Base-by-base conservation (phyloP, 352 stramenopile genomes). In the Phytophthora kernoviae region DNA sequence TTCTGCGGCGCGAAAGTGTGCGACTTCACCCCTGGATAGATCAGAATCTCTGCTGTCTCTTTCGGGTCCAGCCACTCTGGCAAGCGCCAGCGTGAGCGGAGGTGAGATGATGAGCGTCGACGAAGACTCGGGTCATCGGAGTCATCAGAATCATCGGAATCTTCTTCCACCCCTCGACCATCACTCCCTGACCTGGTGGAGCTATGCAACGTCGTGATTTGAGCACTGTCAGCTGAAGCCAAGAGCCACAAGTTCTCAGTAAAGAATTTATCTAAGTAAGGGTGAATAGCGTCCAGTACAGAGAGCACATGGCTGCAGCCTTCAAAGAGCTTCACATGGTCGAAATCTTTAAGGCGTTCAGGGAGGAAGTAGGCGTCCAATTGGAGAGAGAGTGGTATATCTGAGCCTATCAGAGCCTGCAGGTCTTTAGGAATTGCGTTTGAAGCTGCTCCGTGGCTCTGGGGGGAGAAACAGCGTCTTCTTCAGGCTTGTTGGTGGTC, bases 271-370 rank as follows among this genome's bases (percentile, higher is more conserved):
- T 57, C 32, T 24, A 85, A 50, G 56, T 93, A 93, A 34, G 67
- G 56, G 30, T 79, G 79, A 53, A 93, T 87, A 27, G 65, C 69
- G 54, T 90, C 78, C 15, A 93, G 58, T n/a, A 82, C 70, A 1
- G 67, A 69, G 10, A 91, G 77, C 0, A 93, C 81, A 33, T 84
- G 75, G n/a, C 61, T 62, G 58, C 78, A 86, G 15, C 63, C 64
- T 14, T 81, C 59, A 48, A 93, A 90, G 10, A 93, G 43, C 0
- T 58, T 62, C 5, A 48, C 48, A 53, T 93, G 81, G 24, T 78
- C 70, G 36, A 93, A 91, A 9, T 66, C 53, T 7, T 44, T 37
- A 6, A 81, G 61, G 45, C 72, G 71, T n/a, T 84, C 53, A 1
- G 20, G 58, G 0, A 65, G 65, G 49, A 93, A 81, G 49, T 85